Conservation (phyloP, 2,329 filamentous ascomycete genomes). For the Sclerotinia borealis region DNA sequence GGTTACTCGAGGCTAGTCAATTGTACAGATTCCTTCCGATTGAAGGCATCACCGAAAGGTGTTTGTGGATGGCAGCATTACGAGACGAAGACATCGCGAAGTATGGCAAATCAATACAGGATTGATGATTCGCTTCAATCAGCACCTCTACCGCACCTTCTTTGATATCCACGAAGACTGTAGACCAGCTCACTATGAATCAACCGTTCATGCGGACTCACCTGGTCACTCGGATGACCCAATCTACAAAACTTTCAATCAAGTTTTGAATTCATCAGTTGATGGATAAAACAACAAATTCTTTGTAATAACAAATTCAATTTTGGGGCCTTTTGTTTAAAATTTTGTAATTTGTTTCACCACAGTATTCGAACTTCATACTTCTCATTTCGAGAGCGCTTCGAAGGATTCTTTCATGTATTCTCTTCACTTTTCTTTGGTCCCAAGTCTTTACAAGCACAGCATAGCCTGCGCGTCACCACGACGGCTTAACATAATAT, state of each 20-base stretch:
- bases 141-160: not conserved
- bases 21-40: constrained; percentile 69
- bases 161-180: not conserved
- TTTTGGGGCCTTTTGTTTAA: constrained; percentile 14
- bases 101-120: constrained; percentile 30
- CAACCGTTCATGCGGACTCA: not conserved
- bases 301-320: constrained; percentile 12
- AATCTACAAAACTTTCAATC: not conserved
- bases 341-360: constrained; percentile 12
- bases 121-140: constrained; percentile 18
- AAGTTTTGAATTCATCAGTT: constrained; percentile 1
- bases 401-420: constrained; percentile 12
- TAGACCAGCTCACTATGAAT: not conserved
- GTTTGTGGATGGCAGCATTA: constrained; percentile 78
- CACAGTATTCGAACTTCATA: constrained; percentile 11
- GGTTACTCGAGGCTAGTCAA: constrained; percentile 73
- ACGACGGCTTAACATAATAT: constrained; percentile 2
- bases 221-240: not conserved
- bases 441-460: not conserved
- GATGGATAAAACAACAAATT: constrained; percentile 6
- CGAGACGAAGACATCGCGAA: constrained; percentile 66
- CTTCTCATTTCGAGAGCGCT: constrained; percentile 11
- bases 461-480: constrained; percentile 2
- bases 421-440: constrained; percentile 1
- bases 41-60: constrained; percentile 71